These are phyloP conservation scores for Boletus subparvulus DNA, from an alignment of 768 basidiomycete genomes.

Conservation along the genomic window DNA sequence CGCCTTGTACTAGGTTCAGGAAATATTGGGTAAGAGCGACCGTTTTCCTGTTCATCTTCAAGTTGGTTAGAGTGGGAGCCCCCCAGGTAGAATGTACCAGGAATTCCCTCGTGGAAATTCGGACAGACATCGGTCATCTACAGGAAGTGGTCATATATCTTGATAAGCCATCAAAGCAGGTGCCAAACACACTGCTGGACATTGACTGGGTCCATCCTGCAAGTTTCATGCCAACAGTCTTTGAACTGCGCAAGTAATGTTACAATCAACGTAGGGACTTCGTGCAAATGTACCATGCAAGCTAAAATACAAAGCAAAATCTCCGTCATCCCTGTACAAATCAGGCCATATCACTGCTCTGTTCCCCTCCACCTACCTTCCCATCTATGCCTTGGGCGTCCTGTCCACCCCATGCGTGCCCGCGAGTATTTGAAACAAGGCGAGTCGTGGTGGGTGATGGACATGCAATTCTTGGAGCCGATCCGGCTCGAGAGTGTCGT, in stretches of 20 bases:
- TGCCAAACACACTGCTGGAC: no score
- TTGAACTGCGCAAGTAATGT: background rate
- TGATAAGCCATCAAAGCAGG: no score
- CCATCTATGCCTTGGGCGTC: conserved; percentile 14
- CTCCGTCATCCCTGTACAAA: background rate
- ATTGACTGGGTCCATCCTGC: background rate
- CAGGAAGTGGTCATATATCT: no score
- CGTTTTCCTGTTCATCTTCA: no score
- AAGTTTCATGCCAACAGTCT: background rate
- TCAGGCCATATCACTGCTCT: conserved; percentile 13
- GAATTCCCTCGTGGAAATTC: no score
- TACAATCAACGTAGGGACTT: background rate
- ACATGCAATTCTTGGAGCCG: conserved; percentile 18
- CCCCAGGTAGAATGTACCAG: no score
- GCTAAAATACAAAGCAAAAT: conserved; percentile 12
- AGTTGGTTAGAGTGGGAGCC: no score
- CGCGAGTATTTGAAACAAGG: conserved; percentile 13
- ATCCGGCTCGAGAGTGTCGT: conserved; percentile 22
- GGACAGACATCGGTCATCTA: no score
- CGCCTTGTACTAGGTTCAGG: no score
- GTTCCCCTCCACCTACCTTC: conserved; percentile 19
- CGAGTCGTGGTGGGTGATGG: conserved; percentile 14
- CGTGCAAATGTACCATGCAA: conserved; percentile 3
- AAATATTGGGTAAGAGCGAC: no score
- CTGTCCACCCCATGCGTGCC: conserved; percentile 22